Percentiles rank a stretch among this genome's conserved stretches.
These are phyloP conservation scores for Tricharina praecox DNA, from an alignment of 495 filamentous ascomycete species.

Conservation along the genomic window DNA sequence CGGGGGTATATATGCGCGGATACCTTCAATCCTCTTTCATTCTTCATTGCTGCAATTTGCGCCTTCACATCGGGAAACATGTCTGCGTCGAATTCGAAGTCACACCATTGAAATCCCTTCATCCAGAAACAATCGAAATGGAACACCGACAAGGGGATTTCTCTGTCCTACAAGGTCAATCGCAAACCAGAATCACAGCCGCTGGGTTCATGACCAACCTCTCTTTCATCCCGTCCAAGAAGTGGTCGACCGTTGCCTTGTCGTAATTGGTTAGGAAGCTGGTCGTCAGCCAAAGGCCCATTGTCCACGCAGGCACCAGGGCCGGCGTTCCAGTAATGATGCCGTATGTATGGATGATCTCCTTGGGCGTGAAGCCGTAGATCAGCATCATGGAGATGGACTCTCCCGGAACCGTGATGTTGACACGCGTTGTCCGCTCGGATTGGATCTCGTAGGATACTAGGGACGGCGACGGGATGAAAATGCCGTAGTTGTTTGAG, in stretches of 20 bases:
- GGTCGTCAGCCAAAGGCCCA: conserved; percentile 54
- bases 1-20: no score
- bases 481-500: conserved; percentile 52
- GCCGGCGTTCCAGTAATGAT: conserved; percentile 43
- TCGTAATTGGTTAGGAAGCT: conserved; percentile 56
- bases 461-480: conserved; percentile 43
- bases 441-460: conserved; percentile 51
- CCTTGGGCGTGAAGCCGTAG: conserved; percentile 49
- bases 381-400: conserved; percentile 46
- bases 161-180: not conserved
- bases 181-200: no score
- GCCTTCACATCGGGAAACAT: conserved; percentile 59
- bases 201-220: no score
- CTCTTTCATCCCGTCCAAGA: conserved; percentile 50
- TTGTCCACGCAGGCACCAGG: conserved; percentile 50
- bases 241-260: conserved; percentile 46
- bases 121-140: conserved; percentile 37
- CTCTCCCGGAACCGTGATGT: conserved; percentile 46
- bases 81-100: conserved; percentile 50
- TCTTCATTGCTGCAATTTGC: no score
- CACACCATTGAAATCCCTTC: conserved; percentile 53
- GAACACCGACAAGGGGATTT: conserved; percentile 49
- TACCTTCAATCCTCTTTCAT: no score
- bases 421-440: conserved; percentile 47
- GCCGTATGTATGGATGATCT: conserved; percentile 46